Conservation (phyloP, 2,329 filamentous ascomycete genomes). For the Verticillium tricorpus region DNA sequence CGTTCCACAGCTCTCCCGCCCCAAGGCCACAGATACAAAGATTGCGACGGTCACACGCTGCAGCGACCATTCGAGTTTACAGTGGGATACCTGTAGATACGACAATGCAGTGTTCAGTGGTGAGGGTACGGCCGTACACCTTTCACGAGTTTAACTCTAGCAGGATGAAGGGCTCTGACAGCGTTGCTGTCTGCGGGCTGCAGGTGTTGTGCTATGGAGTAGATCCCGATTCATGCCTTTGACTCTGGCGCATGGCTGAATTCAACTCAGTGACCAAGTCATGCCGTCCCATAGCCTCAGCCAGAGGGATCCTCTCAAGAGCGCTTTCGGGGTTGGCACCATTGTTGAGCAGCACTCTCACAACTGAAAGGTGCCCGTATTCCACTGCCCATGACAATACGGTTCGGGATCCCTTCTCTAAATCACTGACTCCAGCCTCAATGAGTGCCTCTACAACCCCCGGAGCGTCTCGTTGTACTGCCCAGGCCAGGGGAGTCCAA, state of each 20-base stretch:
- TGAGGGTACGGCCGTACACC: too few relatives aligned
- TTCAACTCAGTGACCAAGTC: neutral
- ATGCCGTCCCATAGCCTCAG: neutral
- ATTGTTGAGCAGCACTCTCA: slow-evolving; percentile 13
- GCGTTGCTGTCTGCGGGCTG: neutral
- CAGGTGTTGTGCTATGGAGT: neutral
- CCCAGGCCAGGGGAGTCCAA: slow-evolving; percentile 32
- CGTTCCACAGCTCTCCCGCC: too few relatives aligned
- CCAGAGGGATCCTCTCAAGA: neutral
- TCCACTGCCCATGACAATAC: slow-evolving; percentile 27
- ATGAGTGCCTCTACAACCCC: slow-evolving; percentile 23
- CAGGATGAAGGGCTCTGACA: neutral
- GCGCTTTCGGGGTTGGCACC: neutral
- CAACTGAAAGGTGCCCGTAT: slow-evolving; percentile 24
- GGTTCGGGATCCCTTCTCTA: slow-evolving; percentile 16
- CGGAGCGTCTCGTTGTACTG: slow-evolving; percentile 19
- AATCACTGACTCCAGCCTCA: slow-evolving; percentile 9
- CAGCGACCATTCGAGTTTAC: too few relatives aligned
- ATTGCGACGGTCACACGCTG: too few relatives aligned
- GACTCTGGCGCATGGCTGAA: neutral
- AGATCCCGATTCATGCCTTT: neutral
- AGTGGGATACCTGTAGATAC: too few relatives aligned
- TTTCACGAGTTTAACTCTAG: too few relatives aligned
- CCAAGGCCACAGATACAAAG: too few relatives aligned
- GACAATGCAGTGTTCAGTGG: too few relatives aligned